These are phyloP conservation scores for Penicillium sp. DNA, from an alignment of 2,329 filamentous ascomycete genomes.

Conservation along the genomic window DNA sequence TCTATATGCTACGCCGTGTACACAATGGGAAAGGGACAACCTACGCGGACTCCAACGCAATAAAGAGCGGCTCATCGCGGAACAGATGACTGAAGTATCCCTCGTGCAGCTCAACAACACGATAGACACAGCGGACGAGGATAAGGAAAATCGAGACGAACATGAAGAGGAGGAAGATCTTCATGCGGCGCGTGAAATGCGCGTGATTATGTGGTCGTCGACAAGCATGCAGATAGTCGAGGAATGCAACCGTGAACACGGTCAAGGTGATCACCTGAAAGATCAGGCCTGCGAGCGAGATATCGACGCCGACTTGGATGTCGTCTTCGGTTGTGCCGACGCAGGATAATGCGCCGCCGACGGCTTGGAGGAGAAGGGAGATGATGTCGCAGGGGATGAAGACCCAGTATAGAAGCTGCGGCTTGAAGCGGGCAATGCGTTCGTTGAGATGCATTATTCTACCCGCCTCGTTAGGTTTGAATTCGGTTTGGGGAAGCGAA, in stretches of 20 bases:
- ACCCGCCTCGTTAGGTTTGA: too few relatives aligned
- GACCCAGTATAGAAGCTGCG: slow-evolving; percentile 41
- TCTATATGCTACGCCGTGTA: too few relatives aligned
- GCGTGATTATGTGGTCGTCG: slow-evolving; percentile 25
- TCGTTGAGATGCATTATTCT: slow-evolving; percentile 40
- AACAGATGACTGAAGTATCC: slow-evolving; percentile 56
- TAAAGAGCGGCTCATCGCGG: not conserved
- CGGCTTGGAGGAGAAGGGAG: slow-evolving; percentile 48
- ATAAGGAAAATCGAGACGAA: slow-evolving; percentile 59
- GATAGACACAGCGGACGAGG: slow-evolving; percentile 68
- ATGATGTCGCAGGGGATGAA: slow-evolving; percentile 51
- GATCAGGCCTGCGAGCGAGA: slow-evolving; percentile 47
- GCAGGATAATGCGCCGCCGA: slow-evolving; percentile 44
- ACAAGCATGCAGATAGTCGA: slow-evolving; percentile 18
- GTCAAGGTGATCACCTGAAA: slow-evolving; percentile 49
- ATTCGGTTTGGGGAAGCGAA: not conserved
- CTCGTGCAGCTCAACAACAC: slow-evolving; percentile 67
- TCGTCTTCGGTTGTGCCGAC: slow-evolving; percentile 19
- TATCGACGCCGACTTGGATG: slow-evolving; percentile 39
- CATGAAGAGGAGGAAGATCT: slow-evolving; percentile 57
- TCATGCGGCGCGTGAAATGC: slow-evolving; percentile 42
- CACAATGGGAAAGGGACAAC: not conserved
- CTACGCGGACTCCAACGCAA: not conserved
- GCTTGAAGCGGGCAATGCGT: slow-evolving; percentile 47
- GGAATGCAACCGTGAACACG: slow-evolving; percentile 20